These are phyloP conservation scores for Ceratobasidium papillatum DNA, from an alignment of 1,284 basidiomycete species.

Conservation along the genomic window DNA sequence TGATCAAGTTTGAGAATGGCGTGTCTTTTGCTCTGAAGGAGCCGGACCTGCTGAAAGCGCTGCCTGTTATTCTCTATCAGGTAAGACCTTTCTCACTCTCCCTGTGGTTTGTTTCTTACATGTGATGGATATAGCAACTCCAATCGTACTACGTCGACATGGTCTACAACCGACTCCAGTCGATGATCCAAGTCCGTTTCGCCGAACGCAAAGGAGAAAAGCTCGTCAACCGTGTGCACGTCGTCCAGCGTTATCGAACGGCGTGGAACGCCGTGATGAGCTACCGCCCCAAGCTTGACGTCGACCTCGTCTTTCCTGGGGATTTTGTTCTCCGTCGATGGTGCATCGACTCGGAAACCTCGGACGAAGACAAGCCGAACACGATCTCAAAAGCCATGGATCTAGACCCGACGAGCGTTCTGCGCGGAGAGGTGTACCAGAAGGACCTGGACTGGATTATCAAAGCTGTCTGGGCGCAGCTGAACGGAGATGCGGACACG, in stretches of 20 bases:
- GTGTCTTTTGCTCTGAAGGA: background rate
- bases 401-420: background rate
- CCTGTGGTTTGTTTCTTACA: background rate
- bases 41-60: background rate
- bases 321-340: constrained; percentile 26
- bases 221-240: constrained; percentile 24
- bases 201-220: constrained; percentile 1
- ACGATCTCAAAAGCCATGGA: constrained; percentile 11
- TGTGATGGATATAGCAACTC: background rate
- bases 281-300: constrained; percentile 14
- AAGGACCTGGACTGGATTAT: constrained; percentile 2
- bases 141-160: background rate
- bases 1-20: background rate
- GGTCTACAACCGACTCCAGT: background rate
- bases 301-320: constrained; percentile 20
- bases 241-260: constrained; percentile 1
- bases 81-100: background rate
- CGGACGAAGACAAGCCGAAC: background rate
- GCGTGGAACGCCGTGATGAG: background rate
- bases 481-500: constrained; percentile 9
- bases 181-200: constrained; percentile 27
- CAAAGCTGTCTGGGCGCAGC: constrained; percentile 22
- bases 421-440: constrained; percentile 1
- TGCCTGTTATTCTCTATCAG: background rate
- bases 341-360: background rate